Evolutionary conservation across 1,284 basidiomycete genomes (phyloP), one percentile per base, ranked within the genome.

Genomic region (Wallemia ichthyophaga): DNA sequence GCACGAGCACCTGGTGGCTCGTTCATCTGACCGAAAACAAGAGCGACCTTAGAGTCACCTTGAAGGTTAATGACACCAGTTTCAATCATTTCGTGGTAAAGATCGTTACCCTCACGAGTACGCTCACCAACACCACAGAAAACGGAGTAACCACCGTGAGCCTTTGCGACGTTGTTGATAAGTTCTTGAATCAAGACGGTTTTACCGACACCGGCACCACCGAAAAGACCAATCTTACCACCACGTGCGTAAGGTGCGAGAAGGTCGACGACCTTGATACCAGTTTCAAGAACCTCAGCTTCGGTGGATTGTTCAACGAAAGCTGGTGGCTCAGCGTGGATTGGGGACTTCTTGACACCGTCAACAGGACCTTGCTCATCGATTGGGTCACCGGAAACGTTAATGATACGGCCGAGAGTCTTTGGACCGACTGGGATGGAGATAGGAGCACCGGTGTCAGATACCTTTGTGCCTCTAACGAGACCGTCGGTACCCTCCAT

Each of bases 1-100:
- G 92, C 92, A 83, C 92, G 91, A 68, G 92, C 92, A 81, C 92
- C 92, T 68, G 92, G 92, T 72, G 92, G 92, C 78, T 98, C 92
- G 78, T 98, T 98, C 92, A 98, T 98, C 77, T 98, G 92, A 78
- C 92, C 92, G 78, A 98, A 98, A 67, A 98, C 92, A 65, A 98
- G 82, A 68, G 92, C 91, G 74, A 95, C 92, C 80, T 98, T 96
- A 72, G 92, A 96, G 73, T 92, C 87, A 73, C 89, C 89, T 69
- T 67, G 66, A 63, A 68, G 63, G 65, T 96, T 92, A 79, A 98
- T 98, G 79, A 98, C 92, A 82, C 92, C 92, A 62, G 91, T 95
- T 74, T 96, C 89, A 74, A 94, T 94, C 91, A 98, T 96, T 76
- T 98, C 92, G 75, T 95, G 91, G 78, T 98, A 98, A 68, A 98